Evolutionary conservation across 345 rosid genomes (phyloP), one percentile per base, ranked within the genome.

Genomic region (Hibiscus tridactylites): DNA sequence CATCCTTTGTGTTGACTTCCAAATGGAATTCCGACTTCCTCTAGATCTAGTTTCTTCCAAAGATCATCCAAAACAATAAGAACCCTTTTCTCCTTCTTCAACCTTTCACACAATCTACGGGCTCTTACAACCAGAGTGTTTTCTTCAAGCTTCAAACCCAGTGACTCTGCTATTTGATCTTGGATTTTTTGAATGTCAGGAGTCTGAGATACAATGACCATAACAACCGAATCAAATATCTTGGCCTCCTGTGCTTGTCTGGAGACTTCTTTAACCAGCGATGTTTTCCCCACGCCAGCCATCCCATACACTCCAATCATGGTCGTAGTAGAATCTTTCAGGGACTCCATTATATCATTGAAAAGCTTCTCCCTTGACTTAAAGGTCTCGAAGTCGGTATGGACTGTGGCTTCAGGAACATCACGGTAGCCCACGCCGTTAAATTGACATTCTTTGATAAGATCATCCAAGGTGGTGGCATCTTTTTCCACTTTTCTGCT

Each of bases 271-370:
- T 71, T 71, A 8, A 52, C 73, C 1, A 80, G 61, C 0, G 56
- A 62, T 7, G 79, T 65, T 57, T 80, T 77, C 10, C 83, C 83
- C 16, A 68, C n/a, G 39, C 83, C 80, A 6, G 64, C 69, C 26
- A 68, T 12, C 11, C 78, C 80, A 5, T 57, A 73, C 17, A 80
- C 64, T 42, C 78, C 83, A 12, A 77, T 44, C 74, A 53, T 9
- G 57, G 5, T 17, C 3, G 13, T 47, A 13, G 46, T 28, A 6
- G 29, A 19, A 72, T 72, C 49, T 17, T 44, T 26, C 3, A 76
- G n/a, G 3, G 65, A 47, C n/a, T 73, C 59, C 70, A 70, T 13
- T 11, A 77, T 46, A 1, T 5, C 52, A 3, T 73, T 31, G 9
- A 73, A 47, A 60, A 61, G 28, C 1, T 28, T 3, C 4, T 8